phyloP scores from a whole-genome alignment of 192 early-diverging fungal genomes.

The Chytriomyces sp. region DNA sequence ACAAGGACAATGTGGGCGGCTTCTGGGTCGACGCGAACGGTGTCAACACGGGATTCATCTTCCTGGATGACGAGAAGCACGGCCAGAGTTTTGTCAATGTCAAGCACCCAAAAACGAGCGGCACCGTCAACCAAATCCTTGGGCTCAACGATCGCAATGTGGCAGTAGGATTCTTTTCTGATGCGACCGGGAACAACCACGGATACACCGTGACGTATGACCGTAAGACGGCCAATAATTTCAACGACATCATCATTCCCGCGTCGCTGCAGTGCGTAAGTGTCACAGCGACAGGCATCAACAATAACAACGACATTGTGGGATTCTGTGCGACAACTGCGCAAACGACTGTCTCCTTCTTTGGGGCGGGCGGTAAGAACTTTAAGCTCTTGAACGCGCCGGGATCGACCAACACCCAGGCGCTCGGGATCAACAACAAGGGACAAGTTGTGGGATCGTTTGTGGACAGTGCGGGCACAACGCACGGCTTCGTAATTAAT shows the following conservation, averaged over 20 bases:
- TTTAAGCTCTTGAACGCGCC: background rate
- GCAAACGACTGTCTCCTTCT: constrained; percentile 5
- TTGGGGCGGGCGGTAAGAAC: background rate
- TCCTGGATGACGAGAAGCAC: no score
- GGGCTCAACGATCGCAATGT: background rate
- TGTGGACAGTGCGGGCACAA: background rate
- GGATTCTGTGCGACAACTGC: constrained; percentile 1
- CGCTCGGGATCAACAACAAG: constrained; percentile 10
- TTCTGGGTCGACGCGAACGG: background rate
- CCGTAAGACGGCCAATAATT: background rate
- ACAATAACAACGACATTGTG: background rate
- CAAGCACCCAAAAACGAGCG: background rate
- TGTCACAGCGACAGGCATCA: background rate
- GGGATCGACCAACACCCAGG: background rate
- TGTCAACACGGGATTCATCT: background rate
- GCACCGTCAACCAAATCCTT: constrained; percentile 4
- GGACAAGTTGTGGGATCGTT: background rate
- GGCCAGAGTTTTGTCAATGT: background rate
- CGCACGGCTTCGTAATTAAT: background rate
- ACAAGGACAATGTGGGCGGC: background rate
- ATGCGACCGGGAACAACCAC: constrained; percentile 6
- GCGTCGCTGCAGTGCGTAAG: background rate
- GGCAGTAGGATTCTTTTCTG: constrained; percentile 4
- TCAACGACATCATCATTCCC: background rate
- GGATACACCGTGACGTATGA: constrained; percentile 11